phyloP scores from a whole-genome alignment of 139 green algal species.

The Haematococcus lacustris region DNA sequence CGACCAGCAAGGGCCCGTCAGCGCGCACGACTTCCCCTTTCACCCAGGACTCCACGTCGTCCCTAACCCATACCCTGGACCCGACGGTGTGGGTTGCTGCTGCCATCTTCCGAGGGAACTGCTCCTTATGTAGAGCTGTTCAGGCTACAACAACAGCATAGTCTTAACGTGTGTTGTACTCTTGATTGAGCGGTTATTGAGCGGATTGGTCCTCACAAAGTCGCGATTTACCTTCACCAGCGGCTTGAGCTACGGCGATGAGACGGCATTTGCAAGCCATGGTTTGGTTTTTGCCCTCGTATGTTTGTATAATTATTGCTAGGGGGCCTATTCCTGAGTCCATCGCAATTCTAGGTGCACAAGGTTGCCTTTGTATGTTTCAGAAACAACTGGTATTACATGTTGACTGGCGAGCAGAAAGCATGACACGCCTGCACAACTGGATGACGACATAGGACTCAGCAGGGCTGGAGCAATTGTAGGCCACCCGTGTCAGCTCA shows the following conservation, averaged over 20 bases:
- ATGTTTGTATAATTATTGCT: too few species aligned
- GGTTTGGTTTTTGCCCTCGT: too few species aligned
- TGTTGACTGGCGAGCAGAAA: too few species aligned
- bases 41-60: slow-evolving; percentile 60
- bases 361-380: too few species aligned
- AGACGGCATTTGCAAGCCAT: neutral
- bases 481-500: too few species aligned
- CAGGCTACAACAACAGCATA: neutral
- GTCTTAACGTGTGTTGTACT: neutral
- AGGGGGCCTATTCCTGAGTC: too few species aligned
- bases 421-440: too few species aligned
- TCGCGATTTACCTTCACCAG: neutral
- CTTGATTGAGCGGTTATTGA: neutral
- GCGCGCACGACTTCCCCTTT: slow-evolving; percentile 67
- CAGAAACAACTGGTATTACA: too few species aligned
- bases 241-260: neutral
- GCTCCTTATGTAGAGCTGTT: neutral
- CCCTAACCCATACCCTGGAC: slow-evolving; percentile 64
- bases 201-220: neutral
- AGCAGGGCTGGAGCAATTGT: too few species aligned
- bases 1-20: slow-evolving; percentile 30
- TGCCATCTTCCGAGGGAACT: neutral
- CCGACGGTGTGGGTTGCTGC: slow-evolving; percentile 59
- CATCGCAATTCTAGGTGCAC: too few species aligned
- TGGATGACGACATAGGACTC: too few species aligned